Conservation (phyloP, 108 stramenopile species). For the Pseudonitzschia multiseries region DNA sequence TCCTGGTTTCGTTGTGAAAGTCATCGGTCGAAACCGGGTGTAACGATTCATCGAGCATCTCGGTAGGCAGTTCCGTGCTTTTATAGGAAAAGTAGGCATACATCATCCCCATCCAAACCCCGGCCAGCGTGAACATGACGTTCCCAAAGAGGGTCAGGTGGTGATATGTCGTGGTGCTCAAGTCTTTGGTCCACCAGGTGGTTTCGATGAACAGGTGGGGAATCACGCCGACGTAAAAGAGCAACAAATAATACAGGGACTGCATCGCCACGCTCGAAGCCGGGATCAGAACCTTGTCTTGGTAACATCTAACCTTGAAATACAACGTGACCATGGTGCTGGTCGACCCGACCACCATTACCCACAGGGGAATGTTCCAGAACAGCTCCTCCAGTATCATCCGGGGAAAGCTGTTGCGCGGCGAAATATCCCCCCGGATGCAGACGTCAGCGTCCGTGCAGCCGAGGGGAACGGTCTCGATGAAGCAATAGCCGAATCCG, state of each 20-base stretch:
- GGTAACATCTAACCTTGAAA: not conserved
- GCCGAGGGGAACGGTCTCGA: not conserved
- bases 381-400: not conserved
- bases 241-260: slow-evolving; percentile 1
- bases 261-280: not conserved
- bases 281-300: not conserved
- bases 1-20: no score
- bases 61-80: not conserved
- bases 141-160: not conserved
- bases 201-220: not conserved
- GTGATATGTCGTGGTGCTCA: not conserved
- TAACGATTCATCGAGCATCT: no score
- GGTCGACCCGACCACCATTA: not conserved
- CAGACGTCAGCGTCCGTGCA: not conserved
- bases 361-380: not conserved
- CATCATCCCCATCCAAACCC: not conserved
- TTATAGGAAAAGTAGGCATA: not conserved
- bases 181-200: not conserved
- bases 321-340: not conserved
- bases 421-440: not conserved
- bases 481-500: slow-evolving; percentile 9
- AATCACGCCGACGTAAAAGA: slow-evolving; percentile 1
- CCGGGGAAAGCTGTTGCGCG: not conserved
- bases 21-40: no score
- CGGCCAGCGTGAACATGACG: not conserved